Evolutionary conservation across 306 rosid genomes (phyloP).

Genomic region (Medicago ruthenica): DNA sequence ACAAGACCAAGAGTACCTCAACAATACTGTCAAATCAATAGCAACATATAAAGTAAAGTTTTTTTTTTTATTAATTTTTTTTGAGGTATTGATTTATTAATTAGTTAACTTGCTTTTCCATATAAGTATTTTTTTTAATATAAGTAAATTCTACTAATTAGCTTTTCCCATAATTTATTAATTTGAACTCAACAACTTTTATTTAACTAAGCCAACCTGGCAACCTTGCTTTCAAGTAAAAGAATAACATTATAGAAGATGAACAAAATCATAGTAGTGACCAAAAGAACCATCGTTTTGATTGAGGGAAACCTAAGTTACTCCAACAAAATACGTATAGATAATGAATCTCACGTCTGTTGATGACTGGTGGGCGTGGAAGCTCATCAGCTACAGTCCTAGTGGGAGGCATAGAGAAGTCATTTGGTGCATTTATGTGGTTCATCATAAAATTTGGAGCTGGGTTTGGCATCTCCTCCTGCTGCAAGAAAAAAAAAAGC

Average conservation of each 20-base stretch:
- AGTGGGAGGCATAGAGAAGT: conserved; percentile 65
- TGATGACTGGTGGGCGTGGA: conserved; percentile 77
- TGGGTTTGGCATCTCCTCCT: conserved; percentile 83
- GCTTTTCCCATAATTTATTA: neutral
- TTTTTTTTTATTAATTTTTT: neutral
- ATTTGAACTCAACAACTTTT: no score
- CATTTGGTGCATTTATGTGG: conserved; percentile 59
- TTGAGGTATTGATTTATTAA: no score
- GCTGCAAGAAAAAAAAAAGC: neutral
- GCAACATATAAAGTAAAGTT: conserved; percentile 25
- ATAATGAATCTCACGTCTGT: conserved; percentile 70
- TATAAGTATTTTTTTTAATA: neutral
- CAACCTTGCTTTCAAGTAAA: no score
- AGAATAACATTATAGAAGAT: no score
- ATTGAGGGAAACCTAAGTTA: neutral
- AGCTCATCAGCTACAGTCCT: conserved; percentile 66
- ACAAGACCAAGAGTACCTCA: neutral
- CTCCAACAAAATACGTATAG: neutral
- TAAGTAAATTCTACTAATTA: neutral
- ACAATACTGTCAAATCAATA: conserved; percentile 7
- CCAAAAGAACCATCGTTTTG: no score
- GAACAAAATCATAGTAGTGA: no score
- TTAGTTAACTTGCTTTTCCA: no score
- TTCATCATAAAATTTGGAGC: conserved; percentile 70
- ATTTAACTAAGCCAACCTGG: no score